Base-by-base conservation (phyloP, 2,329 filamentous ascomycete species). In the Incumbomyces lentus region DNA sequence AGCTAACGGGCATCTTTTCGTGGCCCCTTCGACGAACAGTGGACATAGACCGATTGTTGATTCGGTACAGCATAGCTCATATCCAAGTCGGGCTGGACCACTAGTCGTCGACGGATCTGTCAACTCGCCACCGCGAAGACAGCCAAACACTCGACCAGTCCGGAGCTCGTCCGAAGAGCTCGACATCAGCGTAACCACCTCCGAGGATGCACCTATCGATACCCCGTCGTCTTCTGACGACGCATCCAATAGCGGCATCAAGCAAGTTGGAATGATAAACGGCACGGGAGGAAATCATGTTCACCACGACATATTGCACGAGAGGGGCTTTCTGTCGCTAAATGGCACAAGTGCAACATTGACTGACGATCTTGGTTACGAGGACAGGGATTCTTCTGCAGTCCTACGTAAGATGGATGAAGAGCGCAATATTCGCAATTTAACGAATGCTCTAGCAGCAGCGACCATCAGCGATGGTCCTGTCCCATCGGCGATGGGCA, bases 51-150 rank as follows among this genome's bases (percentile, higher is more conserved):
- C 19, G 8, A 29, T 44, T n/a, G 32, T 43, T 2, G 31, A 40
- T 16, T 4, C 30, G 6, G 2, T 22, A n/a, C 16, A 49, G 16
- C 34, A 49, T 16, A 49, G 33, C 18, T 35, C 49, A 22, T 19
- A 44, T 6, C 40, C 52, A 7, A 29, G 62, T 47, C 59, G 63
- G 31, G 26, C 38, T 8, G 68, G 68, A 7, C 69, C 68, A 22
- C 52, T 71, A 47, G 70, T 72, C 32, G 64, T 71, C 5, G 69
- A 72, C 57, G 69, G 69, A 6, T 70, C 69, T 8, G 41, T 56
- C 36, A 51, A 54, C 31, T 56, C 54, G 10, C 54, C 54, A 11
- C 49, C 49, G 12, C 49, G 52, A 22, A 46, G 46, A 12, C 62
- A 68, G 26, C 63, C 64, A 29, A 60, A 56, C 2, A 64, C 59